phyloP scores from a whole-genome alignment of 2,329 filamentous ascomycete species.

The Pseudogymnoascus sp. region DNA sequence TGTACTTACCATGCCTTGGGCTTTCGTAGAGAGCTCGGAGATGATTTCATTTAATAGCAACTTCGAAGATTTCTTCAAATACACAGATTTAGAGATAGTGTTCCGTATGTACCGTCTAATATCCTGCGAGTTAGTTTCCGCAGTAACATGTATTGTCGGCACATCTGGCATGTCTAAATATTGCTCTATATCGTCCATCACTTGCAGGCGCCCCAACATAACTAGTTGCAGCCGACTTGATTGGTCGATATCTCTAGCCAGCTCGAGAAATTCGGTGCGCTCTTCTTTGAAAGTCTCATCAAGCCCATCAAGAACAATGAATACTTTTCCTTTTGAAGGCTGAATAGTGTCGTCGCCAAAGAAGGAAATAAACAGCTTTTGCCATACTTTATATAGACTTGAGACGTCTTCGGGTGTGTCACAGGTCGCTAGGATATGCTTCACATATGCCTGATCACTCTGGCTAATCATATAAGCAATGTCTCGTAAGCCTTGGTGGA shows the following conservation, averaged over 20 bases:
- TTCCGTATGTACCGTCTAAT: not conserved
- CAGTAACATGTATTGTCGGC: not conserved
- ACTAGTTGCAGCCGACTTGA: not conserved
- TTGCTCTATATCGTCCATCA: not conserved
- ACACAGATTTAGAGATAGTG: not conserved
- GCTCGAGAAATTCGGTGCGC: not conserved
- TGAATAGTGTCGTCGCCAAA: not conserved
- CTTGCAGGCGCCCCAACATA: not conserved
- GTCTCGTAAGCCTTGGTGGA: not conserved
- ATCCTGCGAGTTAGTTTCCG: not conserved
- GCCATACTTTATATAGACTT: not conserved
- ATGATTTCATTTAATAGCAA: not conserved
- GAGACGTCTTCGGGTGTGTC: not conserved
- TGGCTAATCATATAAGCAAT: conserved; percentile 1
- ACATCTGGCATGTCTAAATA: not conserved
- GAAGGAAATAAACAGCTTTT: not conserved
- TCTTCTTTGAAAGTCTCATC: not conserved
- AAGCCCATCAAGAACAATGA: not conserved
- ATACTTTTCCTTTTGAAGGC: not conserved
- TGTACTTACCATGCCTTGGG: not conserved
- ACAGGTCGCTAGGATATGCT: not conserved
- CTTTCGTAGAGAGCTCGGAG: not conserved
- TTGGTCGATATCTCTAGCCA: not conserved
- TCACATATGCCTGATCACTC: not conserved
- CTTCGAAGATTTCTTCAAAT: not conserved